Evolutionary conservation across 495 filamentous ascomycete species (phyloP).

Genomic region (Neurospora sp.): DNA sequence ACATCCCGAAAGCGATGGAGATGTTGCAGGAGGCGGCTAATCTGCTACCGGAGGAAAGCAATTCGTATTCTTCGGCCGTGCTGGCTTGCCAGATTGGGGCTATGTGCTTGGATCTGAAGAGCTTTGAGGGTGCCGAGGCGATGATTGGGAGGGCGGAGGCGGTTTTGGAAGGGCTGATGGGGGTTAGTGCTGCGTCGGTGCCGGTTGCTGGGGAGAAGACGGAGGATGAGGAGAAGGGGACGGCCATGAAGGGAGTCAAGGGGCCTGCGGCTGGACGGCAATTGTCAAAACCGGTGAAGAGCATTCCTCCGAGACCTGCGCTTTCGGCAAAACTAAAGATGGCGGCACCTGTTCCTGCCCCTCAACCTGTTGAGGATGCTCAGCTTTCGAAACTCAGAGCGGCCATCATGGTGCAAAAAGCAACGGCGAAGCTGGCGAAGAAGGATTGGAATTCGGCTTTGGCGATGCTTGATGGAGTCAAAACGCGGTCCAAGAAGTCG

Average conservation of each 20-base stretch:
- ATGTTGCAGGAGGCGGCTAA: constrained; percentile 42
- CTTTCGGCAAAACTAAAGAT: constrained; percentile 13
- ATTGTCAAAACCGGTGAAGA: constrained; percentile 14
- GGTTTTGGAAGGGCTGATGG: constrained; percentile 20
- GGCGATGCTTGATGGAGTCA: constrained; percentile 38
- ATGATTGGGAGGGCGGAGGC: constrained; percentile 30
- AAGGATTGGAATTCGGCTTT: constrained; percentile 47
- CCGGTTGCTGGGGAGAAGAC: constrained; percentile 38
- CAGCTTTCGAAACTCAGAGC: constrained; percentile 49
- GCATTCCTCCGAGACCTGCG: not conserved
- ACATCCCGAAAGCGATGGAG: constrained; percentile 49
- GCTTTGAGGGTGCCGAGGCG: constrained; percentile 25
- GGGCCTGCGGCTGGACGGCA: constrained; percentile 7
- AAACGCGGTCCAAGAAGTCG: constrained; percentile 23
- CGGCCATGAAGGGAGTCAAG: constrained; percentile 3
- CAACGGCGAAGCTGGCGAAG: constrained; percentile 42
- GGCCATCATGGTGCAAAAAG: constrained; percentile 55
- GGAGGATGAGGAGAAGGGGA: constrained; percentile 28
- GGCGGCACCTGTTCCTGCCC: constrained; percentile 8
- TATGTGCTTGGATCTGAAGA: constrained; percentile 32
- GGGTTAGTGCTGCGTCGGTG: constrained; percentile 2
- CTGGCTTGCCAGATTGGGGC: constrained; percentile 33
- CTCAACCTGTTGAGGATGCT: constrained; percentile 32
- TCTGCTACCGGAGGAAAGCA: constrained; percentile 29
- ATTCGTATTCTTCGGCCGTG: constrained; percentile 36